A percentile compares a stretch with the other conserved stretches of the same genome.
Evolutionary conservation across 805 yeast species (phyloP).

Genomic region (Starmerella gropengiesseri): DNA sequence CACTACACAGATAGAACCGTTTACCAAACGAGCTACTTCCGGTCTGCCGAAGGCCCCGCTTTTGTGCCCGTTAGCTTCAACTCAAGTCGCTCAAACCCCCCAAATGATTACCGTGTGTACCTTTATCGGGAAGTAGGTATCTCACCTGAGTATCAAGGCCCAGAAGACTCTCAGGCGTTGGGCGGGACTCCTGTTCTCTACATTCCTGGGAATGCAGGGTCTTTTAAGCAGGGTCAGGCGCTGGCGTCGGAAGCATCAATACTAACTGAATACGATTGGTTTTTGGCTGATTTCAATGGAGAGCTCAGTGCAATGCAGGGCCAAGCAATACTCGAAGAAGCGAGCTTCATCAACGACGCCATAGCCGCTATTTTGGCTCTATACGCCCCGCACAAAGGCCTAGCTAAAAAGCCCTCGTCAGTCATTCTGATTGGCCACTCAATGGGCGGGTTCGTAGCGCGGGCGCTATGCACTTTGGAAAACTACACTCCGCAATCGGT

Average conservation of each 20-base stretch:
- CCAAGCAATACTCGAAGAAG: conserved; percentile 81
- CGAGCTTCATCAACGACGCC: conserved; percentile 86
- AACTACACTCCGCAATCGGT: conserved; percentile 63
- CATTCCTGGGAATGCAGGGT: conserved; percentile 96
- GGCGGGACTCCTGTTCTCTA: conserved; percentile 79
- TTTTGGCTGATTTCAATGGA: conserved; percentile 87
- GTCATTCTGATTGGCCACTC: conserved; percentile 83
- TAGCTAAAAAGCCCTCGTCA: conserved; percentile 41
- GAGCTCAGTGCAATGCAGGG: conserved; percentile 96
- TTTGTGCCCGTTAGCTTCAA: conserved; percentile 14
- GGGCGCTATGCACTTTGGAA: conserved; percentile 69
- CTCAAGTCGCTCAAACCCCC: conserved; percentile 7
- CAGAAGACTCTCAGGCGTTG: conserved; percentile 33
- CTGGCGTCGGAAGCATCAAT: conserved; percentile 71
- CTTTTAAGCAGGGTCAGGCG: conserved; percentile 77
- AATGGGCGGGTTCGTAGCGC: conserved; percentile 96
- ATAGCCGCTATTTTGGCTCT: conserved; percentile 59
- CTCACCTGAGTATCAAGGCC: conserved; percentile 10
- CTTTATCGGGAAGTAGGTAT: conserved; percentile 72
- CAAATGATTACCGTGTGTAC: conserved; percentile 49
- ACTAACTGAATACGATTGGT: conserved; percentile 58
- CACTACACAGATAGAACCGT: no score
- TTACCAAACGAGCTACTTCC: no score
- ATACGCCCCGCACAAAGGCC: conserved; percentile 41
- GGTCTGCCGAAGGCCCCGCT: no score